Percentiles rank a stretch among this genome's conserved stretches.
phyloP scores from a whole-genome alignment of 164 flowering plant species.

The Saururus chinensis region DNA sequence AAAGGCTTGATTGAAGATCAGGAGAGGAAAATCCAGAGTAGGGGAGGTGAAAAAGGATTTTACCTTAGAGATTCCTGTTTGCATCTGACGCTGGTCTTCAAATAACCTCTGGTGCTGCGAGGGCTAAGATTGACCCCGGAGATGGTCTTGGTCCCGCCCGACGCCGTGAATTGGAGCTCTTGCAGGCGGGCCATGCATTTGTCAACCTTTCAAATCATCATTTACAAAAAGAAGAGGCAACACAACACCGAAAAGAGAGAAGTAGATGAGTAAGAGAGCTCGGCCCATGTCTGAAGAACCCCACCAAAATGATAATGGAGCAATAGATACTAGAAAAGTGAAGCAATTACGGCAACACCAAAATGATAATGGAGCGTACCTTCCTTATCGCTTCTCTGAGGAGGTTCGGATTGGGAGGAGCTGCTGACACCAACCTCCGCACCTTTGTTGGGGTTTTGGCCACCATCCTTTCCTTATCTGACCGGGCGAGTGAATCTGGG shows the following conservation, averaged over 20 bases:
- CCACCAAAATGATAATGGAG: background rate
- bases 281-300: background rate
- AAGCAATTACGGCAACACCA: no score
- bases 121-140: slow-evolving; percentile 67
- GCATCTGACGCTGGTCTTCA: slow-evolving; percentile 73
- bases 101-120: slow-evolving; percentile 62
- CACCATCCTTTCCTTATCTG: slow-evolving; percentile 39
- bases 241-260: no score
- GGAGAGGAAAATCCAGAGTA: no score
- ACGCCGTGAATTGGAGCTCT: slow-evolving; percentile 76
- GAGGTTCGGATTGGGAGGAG: slow-evolving; percentile 61
- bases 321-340: no score
- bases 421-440: slow-evolving; percentile 42
- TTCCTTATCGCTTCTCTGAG: slow-evolving; percentile 75
- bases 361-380: slow-evolving; percentile 22
- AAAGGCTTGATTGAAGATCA: no score
- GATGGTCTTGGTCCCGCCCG: slow-evolving; percentile 64
- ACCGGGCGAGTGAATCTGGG: background rate
- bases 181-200: slow-evolving; percentile 79
- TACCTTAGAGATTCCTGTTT: slow-evolving; percentile 83
- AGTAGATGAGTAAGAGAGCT: no score
- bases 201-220: slow-evolving; percentile 53
- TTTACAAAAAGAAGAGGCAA: slow-evolving; percentile 6
- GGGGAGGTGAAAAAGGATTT: no score
- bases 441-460: slow-evolving; percentile 81